Evolutionary conservation across 345 rosid genomes (phyloP), one percentile per base, ranked within the genome.

Genomic region (sweet orange (Citrus sinensis)): DNA sequence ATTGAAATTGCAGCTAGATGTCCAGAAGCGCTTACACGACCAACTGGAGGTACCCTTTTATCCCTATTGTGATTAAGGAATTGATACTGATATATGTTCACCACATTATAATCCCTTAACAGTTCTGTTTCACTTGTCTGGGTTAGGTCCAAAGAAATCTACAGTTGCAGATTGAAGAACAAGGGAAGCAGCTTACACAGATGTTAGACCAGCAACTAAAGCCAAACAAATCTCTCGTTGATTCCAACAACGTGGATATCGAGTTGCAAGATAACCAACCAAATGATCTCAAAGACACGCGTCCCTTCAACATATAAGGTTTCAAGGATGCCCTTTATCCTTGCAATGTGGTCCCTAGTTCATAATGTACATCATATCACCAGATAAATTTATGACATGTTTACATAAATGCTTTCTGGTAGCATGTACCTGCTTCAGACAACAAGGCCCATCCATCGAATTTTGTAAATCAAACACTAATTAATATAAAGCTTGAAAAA

Each of bases 111-210:
- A 46, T 46, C 51, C 14, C 51, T 10, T 42, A 13, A 46, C 17
- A 13, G 51, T 13, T 46, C 16, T 11, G 51, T 13, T 46, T 46
- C 51, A 46, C 17, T 46, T 3, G 1, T 46, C 5, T 35, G 35
- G 61, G 24, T 73, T 77, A 86, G 84, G 72, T 86, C 32, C 84
- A 86, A 62, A 82, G 73, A 76, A 51, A 79, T 78, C 70, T 82
- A 24, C 83, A 78, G 76, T 69, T 65, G 42, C 76, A 49, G 60
- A 86, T 82, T 42, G 86, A 84, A 79, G 87, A 82, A 68, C 87
- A 78, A 71, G 82, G 87, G 35, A 82, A 66, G 81, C 79, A 59
- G 46, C 81, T 73, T 16, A 82, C 80, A 27, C 79, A 76, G 67
- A 78, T 84, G 77, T 19, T 82, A 68, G 80, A 82, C 32, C 79